Conservation (phyloP, 2,329 filamentous ascomycete genomes). For the Sporothrix brasiliensis region DNA sequence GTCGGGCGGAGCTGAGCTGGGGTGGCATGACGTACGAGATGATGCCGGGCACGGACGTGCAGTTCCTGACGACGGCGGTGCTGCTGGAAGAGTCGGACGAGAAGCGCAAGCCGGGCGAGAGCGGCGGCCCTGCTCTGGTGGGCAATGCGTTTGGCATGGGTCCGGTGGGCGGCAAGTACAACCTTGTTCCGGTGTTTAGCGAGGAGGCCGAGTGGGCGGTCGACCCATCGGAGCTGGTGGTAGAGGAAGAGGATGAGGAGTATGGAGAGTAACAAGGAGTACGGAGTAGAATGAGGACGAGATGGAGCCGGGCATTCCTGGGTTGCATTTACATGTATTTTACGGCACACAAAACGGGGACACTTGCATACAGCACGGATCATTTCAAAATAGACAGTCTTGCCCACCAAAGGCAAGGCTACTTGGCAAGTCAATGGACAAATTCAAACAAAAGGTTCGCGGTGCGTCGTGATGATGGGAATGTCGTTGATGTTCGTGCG, state of each 20-base stretch:
- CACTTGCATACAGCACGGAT: conserved; percentile 4
- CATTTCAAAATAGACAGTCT: conserved; percentile 8
- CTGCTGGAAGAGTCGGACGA: conserved; percentile 62
- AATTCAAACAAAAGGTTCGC: not conserved
- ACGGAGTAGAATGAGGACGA: too few species aligned
- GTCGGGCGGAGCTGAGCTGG: conserved; percentile 65
- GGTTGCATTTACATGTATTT: conserved; percentile 22
- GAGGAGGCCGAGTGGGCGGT: conserved; percentile 60
- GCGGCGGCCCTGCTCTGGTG: conserved; percentile 41
- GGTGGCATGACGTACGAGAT: conserved; percentile 60
- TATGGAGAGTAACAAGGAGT: conserved; percentile 11
- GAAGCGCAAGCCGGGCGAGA: conserved; percentile 52
- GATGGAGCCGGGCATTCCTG: not conserved
- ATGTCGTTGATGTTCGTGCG: not conserved
- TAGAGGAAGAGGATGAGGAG: conserved; percentile 36
- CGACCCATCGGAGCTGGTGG: conserved; percentile 31
- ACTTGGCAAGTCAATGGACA: not conserved
- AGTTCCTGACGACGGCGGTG: conserved; percentile 62
- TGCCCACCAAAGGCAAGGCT: not conserved
- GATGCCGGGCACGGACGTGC: conserved; percentile 54
- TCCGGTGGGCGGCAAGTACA: conserved; percentile 64
- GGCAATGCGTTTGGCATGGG: conserved; percentile 65
- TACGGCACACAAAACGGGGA: conserved; percentile 20
- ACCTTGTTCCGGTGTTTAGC: conserved; percentile 60
- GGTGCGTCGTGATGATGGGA: not conserved